Evolutionary conservation across 768 basidiomycete species (phyloP).

Genomic region (Pholiota molesta): DNA sequence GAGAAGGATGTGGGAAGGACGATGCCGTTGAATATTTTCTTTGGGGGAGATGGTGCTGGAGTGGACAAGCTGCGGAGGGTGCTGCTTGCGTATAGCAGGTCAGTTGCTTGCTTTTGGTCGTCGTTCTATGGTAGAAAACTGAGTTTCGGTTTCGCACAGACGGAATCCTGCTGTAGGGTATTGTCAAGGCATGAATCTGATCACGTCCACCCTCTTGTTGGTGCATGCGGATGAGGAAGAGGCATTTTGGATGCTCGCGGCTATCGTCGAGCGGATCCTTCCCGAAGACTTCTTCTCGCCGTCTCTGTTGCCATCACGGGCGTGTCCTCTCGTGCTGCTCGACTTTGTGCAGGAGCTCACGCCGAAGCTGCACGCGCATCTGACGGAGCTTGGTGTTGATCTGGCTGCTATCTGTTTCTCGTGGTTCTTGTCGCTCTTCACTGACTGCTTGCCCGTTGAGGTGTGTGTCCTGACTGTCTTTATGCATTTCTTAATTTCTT

Average conservation of each 20-base stretch:
- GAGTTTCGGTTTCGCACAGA: conserved; percentile 39
- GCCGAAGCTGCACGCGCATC: conserved; percentile 76
- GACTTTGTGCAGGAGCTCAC: conserved; percentile 82
- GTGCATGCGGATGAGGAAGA: conserved; percentile 96
- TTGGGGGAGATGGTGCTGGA: conserved; percentile 95
- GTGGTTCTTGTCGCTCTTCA: conserved; percentile 97
- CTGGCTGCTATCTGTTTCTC: conserved; percentile 96
- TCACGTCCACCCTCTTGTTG: conserved; percentile 91
- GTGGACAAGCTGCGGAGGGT: conserved; percentile 91
- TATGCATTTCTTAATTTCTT: neutral
- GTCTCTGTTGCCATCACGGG: conserved; percentile 87
- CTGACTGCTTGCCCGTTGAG: conserved; percentile 94
- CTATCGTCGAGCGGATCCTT: conserved; percentile 86
- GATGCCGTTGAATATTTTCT: conserved; percentile 95
- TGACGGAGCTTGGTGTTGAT: conserved; percentile 83
- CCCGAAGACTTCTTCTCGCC: conserved; percentile 96
- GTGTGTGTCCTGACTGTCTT: conserved; percentile 40
- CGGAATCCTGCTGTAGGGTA: conserved; percentile 94
- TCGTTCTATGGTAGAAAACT: neutral
- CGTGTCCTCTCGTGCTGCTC: conserved; percentile 88
- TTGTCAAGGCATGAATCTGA: conserved; percentile 94
- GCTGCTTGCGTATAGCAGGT: conserved; percentile 92
- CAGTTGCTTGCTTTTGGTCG: conserved; percentile 28
- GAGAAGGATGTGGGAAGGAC: conserved; percentile 95
- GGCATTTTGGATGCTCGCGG: conserved; percentile 93